Evolutionary conservation across 352 stramenopile genomes (phyloP).

Genomic region (Phytopythium delawarense): DNA sequence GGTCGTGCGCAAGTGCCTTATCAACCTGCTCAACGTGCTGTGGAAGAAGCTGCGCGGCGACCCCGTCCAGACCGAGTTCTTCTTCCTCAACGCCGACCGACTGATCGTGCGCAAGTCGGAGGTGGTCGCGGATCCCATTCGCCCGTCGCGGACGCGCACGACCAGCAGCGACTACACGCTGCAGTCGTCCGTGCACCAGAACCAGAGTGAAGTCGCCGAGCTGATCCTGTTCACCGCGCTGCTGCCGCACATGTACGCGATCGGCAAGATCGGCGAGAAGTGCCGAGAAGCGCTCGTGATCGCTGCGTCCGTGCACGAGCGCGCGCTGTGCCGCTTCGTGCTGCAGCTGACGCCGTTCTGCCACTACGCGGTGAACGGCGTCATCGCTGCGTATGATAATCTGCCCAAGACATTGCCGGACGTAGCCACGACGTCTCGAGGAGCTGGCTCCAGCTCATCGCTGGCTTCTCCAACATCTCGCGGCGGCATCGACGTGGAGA

Average conservation of each 20-base stretch:
- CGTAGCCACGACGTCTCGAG: conserved; percentile 2
- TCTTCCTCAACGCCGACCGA: conserved; percentile 70
- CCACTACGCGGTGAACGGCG: conserved; percentile 81
- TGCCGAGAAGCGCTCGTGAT: conserved; percentile 83
- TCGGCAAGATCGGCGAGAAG: conserved; percentile 76
- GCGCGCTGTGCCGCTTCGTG: conserved; percentile 77
- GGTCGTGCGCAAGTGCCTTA: conserved; percentile 79
- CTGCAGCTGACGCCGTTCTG: conserved; percentile 84
- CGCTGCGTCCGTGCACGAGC: conserved; percentile 68
- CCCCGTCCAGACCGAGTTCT: conserved; percentile 86
- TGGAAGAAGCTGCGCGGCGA: conserved; percentile 86
- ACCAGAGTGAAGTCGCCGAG: conserved; percentile 55
- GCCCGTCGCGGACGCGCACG: conserved; percentile 20
- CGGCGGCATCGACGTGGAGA: conserved; percentile 38
- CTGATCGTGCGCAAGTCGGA: conserved; percentile 48
- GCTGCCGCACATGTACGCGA: conserved; percentile 82
- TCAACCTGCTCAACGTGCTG: conserved; percentile 75
- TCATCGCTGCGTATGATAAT: conserved; percentile 78
- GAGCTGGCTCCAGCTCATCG: conserved; percentile 9
- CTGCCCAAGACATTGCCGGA: conserved; percentile 65
- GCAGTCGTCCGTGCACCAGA: conserved; percentile 25
- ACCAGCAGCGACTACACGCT: conserved; percentile 21
- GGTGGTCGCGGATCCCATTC: conserved; percentile 13
- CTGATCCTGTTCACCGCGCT: conserved; percentile 81
- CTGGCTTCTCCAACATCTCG: conserved; percentile 13